Evolutionary conservation across 768 basidiomycete species (phyloP), one percentile per base, ranked within the genome.

Genomic region (Suillus weaverae): DNA sequence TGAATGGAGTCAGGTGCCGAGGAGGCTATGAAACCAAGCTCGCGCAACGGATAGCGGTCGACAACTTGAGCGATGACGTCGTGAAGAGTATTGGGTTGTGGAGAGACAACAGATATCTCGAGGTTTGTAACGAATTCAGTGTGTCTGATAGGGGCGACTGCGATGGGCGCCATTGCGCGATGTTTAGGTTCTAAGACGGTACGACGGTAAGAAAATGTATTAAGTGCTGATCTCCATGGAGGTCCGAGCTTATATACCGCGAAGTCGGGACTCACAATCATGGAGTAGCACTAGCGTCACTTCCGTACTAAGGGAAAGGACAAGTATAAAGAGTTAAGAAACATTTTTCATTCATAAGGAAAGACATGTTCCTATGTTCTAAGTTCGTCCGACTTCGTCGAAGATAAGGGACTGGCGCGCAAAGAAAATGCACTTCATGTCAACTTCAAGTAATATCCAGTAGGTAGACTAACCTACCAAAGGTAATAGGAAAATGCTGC

Each of bases 1-100:
- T 68, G 68, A 8, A 73, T 72, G n/a, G 75, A 76, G 39, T 76
- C 69, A 22, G 72, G 73, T 8, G 73, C 70, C 1, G 73, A 75
- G 14, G 74, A 76, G 0, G 75, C 68, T 41, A 75, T 61, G 13
- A 75, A 75, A 16, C 66, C 59, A 41, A 75, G 70, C 30, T 75
- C 67, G 26, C 68, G 75, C 11, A 43, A 32, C 9, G 75, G 70
- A 41, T 75, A 71, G 11, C 64, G 68, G 4, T 20, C 20, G 11
- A 65, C 70, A 6, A 69, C 75, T 11, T 57, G 68, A 57, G 69
- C 67, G 18, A 76, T 32, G 20, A 75, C 62, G 10, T 73, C 70
- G 18, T 69, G 57, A 4, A 75, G 67, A 8, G 72, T 76, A 3
- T 46, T 41, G 26, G 64, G 59, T 13, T 30, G 64, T 11, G 18